Percentiles rank a stretch among this genome's conserved stretches.
Evolutionary conservation across 2,329 filamentous ascomycete species (phyloP).

Genomic region (Alternaria rosae): DNA sequence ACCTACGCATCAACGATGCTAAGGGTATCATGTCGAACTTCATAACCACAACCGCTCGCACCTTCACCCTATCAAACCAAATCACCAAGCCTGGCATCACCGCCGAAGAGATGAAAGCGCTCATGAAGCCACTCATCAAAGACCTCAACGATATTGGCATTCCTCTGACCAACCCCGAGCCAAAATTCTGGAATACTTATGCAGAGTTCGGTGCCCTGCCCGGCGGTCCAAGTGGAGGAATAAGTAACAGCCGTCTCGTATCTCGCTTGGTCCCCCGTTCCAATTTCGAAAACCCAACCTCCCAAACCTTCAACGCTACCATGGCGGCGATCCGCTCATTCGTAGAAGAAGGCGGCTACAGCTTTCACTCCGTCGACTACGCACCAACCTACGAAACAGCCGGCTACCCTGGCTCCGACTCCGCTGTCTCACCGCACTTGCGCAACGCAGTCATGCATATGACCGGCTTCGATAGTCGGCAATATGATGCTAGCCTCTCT

Average conservation of each 20-base stretch:
- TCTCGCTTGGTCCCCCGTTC: constrained; percentile 44
- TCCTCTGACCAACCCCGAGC: constrained; percentile 22
- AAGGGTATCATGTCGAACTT: constrained; percentile 37
- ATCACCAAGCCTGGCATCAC: constrained; percentile 30
- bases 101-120: constrained; percentile 19
- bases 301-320: constrained; percentile 19
- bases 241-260: constrained; percentile 28
- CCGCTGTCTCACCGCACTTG: constrained; percentile 31
- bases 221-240: constrained; percentile 27
- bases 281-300: constrained; percentile 31
- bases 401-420: constrained; percentile 31
- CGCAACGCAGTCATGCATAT: constrained; percentile 37
- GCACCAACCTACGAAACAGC: constrained; percentile 30
- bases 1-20: constrained; percentile 32
- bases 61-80: constrained; percentile 24
- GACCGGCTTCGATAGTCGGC: constrained; percentile 34
- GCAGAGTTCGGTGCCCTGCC: constrained; percentile 25
- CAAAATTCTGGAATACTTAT: constrained; percentile 27
- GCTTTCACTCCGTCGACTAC: constrained; percentile 40
- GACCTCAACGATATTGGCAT: constrained; percentile 29
- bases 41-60: constrained; percentile 21
- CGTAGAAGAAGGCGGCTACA: constrained; percentile 38
- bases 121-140: constrained; percentile 30
- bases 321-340: constrained; percentile 33
- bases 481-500: constrained; percentile 25